Evolutionary conservation across 1,139 yeast genomes (phyloP).

Genomic region (Candida sp.): DNA sequence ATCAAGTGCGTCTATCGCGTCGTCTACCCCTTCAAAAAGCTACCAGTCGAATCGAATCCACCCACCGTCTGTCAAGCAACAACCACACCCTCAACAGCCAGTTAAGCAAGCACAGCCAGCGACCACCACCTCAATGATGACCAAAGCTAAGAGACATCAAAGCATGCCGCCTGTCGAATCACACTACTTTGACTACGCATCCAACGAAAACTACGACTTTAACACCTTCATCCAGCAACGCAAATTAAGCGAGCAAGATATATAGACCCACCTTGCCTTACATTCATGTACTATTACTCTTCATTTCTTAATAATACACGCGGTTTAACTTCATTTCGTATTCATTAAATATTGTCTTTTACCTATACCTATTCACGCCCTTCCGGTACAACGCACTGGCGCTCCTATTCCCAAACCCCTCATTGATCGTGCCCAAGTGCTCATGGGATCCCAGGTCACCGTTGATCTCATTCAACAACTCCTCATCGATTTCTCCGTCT

Average conservation of each 20-base stretch:
- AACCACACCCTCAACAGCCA: no score
- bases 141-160: slow-evolving; percentile 1
- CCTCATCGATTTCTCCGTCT: slow-evolving; percentile 1
- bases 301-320: background rate
- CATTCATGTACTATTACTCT: no score
- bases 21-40: slow-evolving; percentile 11
- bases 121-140: background rate
- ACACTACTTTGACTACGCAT: slow-evolving; percentile 34
- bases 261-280: background rate
- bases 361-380: background rate
- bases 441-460: background rate
- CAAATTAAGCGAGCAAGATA: slow-evolving; percentile 8
- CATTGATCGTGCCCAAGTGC: slow-evolving; percentile 1
- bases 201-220: slow-evolving; percentile 36
- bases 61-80: slow-evolving; percentile 9
- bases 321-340: no score
- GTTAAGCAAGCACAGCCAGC: no score
- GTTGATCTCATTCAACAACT: slow-evolving; percentile 1
- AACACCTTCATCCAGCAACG: slow-evolving; percentile 40
- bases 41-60: slow-evolving; percentile 24
- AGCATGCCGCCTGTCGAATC: slow-evolving; percentile 15
- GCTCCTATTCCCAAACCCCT: background rate
- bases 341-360: background rate
- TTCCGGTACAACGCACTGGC: background rate
- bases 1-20: slow-evolving; percentile 18